Evolutionary conservation across 768 basidiomycete genomes (phyloP).

Genomic region (Dioszegia aurantiaca): DNA sequence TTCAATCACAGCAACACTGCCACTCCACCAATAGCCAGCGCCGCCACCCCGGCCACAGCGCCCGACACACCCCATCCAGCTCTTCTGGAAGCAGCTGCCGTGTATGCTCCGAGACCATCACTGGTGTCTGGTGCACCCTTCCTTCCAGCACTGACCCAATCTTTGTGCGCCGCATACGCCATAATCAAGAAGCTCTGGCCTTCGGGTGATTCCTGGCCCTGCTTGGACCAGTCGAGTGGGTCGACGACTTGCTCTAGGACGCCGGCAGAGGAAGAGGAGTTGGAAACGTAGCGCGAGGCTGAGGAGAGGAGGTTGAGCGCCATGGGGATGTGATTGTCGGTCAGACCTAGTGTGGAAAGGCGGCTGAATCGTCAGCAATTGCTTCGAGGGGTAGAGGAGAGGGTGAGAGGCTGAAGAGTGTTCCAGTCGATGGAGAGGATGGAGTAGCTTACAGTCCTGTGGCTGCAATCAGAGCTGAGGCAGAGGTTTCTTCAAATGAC

Average conservation of each 20-base stretch:
- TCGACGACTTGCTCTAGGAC: slow-evolving; percentile 53
- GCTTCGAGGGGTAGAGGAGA: too few species aligned
- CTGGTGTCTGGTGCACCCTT: slow-evolving; percentile 3
- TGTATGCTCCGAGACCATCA: slow-evolving; percentile 6
- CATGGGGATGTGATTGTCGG: slow-evolving; percentile 45
- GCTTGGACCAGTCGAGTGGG: slow-evolving; percentile 50
- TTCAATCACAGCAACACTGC: not conserved
- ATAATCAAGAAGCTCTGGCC: slow-evolving; percentile 50
- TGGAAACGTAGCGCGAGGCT: slow-evolving; percentile 45
- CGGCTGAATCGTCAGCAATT: slow-evolving; percentile 43
- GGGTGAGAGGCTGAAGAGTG: too few species aligned
- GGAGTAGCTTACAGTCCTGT: slow-evolving; percentile 34
- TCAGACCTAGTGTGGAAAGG: slow-evolving; percentile 49
- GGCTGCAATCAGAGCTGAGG: slow-evolving; percentile 49
- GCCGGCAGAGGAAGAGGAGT: slow-evolving; percentile 53
- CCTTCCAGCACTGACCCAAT: slow-evolving; percentile 36
- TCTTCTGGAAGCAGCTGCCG: not conserved
- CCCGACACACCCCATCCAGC: not conserved
- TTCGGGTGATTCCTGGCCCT: slow-evolving; percentile 48
- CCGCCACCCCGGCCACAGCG: not conserved
- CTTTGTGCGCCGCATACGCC: slow-evolving; percentile 46
- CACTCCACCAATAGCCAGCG: not conserved
- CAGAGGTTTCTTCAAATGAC: slow-evolving; percentile 53
- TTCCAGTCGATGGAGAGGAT: slow-evolving; percentile 26
- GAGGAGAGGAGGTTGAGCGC: slow-evolving; percentile 51